These are phyloP conservation scores for Metschnikowia bowlesiae DNA, from an alignment of 805 yeast genomes.

Conservation along the genomic window DNA sequence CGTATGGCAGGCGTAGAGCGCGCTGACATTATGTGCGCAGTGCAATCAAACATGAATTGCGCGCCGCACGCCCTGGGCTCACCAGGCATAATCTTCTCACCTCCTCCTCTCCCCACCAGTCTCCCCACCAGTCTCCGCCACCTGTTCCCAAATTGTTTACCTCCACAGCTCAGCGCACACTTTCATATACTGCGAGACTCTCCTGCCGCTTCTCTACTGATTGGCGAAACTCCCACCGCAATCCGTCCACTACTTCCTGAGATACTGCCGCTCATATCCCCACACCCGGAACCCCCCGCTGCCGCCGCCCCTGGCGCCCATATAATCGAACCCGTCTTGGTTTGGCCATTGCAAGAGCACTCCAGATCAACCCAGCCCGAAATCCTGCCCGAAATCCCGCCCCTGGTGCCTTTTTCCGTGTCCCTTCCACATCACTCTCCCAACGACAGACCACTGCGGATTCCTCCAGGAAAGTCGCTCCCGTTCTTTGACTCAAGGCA, in stretches of 20 bases:
- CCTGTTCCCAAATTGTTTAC: too few relatives aligned
- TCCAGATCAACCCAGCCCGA: too few relatives aligned
- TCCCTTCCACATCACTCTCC: neutral
- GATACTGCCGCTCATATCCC: neutral
- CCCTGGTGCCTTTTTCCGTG: too few relatives aligned
- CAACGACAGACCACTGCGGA: too few relatives aligned
- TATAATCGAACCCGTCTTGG: too few relatives aligned
- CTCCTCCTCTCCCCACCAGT: neutral
- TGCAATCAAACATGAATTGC: neutral
- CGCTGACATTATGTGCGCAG: neutral
- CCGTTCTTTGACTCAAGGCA: neutral
- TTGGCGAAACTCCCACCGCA: neutral
- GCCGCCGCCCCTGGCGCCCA: too few relatives aligned
- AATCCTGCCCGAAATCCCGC: too few relatives aligned
- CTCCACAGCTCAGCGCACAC: neutral
- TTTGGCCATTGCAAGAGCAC: too few relatives aligned
- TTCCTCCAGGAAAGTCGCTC: too few relatives aligned
- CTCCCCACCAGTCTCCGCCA: too few relatives aligned
- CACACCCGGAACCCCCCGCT: neutral
- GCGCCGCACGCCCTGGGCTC: constrained; percentile 1
- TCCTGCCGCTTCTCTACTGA: neutral
- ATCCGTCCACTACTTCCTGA: neutral
- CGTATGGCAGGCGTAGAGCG: neutral
- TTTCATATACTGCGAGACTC: neutral
- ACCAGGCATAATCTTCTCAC: constrained; percentile 3